Conservation (phyloP, 176 grass and related monocot species). For the Zea mays region DNA sequence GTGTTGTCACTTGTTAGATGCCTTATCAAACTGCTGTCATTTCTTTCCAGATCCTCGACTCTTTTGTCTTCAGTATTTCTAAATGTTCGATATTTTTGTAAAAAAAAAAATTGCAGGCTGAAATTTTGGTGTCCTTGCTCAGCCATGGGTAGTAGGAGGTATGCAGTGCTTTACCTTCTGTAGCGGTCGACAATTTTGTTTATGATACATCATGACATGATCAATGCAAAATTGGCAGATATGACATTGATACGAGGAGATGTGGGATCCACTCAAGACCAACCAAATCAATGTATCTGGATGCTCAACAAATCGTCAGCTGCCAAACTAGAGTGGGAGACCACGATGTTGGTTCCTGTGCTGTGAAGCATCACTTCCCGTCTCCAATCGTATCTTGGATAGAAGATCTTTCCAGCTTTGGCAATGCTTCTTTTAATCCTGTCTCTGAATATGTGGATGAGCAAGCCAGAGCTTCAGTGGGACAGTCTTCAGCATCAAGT, state of each 20-base stretch:
- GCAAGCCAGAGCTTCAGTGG: constrained; percentile 38
- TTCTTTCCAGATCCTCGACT: not conserved
- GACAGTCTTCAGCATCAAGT: constrained; percentile 60
- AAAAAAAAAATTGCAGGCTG: not conserved
- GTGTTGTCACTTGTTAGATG: not conserved
- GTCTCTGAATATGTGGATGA: constrained; percentile 48
- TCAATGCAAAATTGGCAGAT: constrained; percentile 19
- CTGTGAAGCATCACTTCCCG: constrained; percentile 73
- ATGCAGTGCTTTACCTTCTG: not conserved
- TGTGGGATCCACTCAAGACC: constrained; percentile 4
- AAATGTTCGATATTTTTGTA: not conserved
- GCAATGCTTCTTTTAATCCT: constrained; percentile 47
- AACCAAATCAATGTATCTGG: constrained; percentile 28
- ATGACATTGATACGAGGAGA: constrained; percentile 18
- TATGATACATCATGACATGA: constrained; percentile 1
- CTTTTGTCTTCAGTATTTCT: not conserved
- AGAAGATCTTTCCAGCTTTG: constrained; percentile 63
- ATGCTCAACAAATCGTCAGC: not conserved
- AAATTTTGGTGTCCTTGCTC: constrained; percentile 1
- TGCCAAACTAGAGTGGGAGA: constrained; percentile 16
- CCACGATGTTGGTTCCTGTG: constrained; percentile 2
- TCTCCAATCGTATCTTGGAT: constrained; percentile 86
- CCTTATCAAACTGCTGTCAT: not conserved
- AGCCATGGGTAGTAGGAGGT: constrained; percentile 45
- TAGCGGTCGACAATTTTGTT: not conserved